Evolutionary conservation across 345 rosid genomes (phyloP).

Genomic region (Euclidium syriacum): DNA sequence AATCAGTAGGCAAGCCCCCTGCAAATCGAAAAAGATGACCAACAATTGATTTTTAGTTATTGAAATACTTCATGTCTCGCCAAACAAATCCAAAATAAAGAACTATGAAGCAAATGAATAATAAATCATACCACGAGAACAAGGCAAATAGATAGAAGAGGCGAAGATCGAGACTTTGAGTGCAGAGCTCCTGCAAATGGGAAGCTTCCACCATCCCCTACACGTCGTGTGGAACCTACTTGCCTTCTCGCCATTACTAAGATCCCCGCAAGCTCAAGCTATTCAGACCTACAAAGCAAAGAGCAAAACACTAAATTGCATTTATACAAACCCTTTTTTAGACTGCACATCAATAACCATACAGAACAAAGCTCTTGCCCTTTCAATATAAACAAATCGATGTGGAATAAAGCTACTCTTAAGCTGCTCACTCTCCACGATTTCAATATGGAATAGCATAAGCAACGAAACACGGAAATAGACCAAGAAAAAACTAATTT

Average conservation of each 20-base stretch:
- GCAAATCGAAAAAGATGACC: constrained; percentile 2
- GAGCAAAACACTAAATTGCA: not conserved
- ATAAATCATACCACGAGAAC: constrained; percentile 49
- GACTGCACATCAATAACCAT: not conserved
- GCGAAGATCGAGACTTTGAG: constrained; percentile 79
- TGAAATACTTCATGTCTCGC: not conserved
- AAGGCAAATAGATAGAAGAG: constrained; percentile 61
- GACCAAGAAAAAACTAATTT: not conserved
- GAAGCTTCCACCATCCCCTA: constrained; percentile 70
- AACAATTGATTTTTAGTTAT: not conserved
- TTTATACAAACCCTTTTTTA: not conserved
- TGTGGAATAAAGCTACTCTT: not conserved
- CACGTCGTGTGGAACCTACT: constrained; percentile 68
- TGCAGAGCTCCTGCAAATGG: constrained; percentile 67
- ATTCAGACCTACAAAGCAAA: constrained; percentile 12
- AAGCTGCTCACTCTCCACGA: not conserved
- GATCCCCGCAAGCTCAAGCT: constrained; percentile 3
- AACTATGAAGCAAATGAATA: not conserved
- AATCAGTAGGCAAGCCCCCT: constrained; percentile 83
- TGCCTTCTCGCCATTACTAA: constrained; percentile 77
- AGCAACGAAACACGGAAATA: not conserved
- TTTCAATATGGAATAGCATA: constrained; percentile 2
- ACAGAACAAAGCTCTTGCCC: not conserved
- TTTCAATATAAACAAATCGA: not conserved
- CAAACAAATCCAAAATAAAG: not conserved